These are phyloP conservation scores for Edaphochlamys debaryana DNA, from an alignment of 139 green algal genomes.

Conservation along the genomic window DNA sequence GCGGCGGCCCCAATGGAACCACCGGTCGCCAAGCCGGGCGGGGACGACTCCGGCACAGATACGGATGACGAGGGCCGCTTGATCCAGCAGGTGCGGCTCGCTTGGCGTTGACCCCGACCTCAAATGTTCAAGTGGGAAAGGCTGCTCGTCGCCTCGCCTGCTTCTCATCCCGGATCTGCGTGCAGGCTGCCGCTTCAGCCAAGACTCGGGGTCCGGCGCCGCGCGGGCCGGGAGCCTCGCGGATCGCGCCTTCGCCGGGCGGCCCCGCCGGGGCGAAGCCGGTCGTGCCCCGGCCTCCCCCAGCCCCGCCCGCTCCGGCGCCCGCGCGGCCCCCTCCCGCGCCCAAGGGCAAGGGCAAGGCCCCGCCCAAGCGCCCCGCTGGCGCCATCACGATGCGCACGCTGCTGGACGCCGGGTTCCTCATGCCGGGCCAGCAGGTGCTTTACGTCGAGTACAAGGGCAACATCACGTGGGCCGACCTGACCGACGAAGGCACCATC, in stretches of 20 bases:
- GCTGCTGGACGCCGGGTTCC: constrained; percentile 78
- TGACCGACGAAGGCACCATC: constrained; percentile 79
- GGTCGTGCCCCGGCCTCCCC: neutral
- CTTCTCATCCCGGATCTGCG: constrained; percentile 54
- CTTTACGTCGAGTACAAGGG: constrained; percentile 80
- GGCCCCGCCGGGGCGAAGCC: neutral
- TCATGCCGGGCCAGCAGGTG: constrained; percentile 73
- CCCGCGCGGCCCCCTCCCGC: neutral
- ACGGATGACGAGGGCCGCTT: constrained; percentile 67
- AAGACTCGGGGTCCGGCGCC: neutral
- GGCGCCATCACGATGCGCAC: constrained; percentile 70
- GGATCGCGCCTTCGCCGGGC: neutral
- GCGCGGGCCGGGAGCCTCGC: too few species aligned
- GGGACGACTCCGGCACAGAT: constrained; percentile 59
- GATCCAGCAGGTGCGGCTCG: constrained; percentile 43
- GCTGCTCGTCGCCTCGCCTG: too few species aligned
- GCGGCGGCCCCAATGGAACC: too few species aligned
- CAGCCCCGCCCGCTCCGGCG: neutral
- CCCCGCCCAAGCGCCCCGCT: constrained; percentile 28
- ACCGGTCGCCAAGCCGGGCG: too few species aligned
- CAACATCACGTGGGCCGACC: constrained; percentile 56
- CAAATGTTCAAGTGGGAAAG: too few species aligned
- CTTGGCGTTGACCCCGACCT: too few species aligned
- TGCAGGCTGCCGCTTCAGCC: constrained; percentile 8
- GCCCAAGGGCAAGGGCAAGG: constrained; percentile 13